A percentile compares a stretch with the other conserved stretches of the same genome.
Conservation (phyloP, 805 yeast genomes). For the Metschnikowia vanudenii region DNA sequence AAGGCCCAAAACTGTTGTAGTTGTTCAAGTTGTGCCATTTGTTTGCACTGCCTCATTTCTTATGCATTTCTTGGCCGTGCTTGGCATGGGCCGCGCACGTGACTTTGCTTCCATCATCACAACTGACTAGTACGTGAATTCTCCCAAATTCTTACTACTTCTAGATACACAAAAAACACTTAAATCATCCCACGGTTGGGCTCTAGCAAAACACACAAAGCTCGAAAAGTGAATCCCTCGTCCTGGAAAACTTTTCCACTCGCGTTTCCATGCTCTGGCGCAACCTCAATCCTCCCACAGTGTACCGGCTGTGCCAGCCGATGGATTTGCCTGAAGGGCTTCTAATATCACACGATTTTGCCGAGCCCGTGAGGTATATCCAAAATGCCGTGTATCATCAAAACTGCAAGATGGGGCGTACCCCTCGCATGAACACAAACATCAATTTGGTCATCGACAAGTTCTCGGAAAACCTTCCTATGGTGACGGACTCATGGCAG, state of each 20-base stretch:
- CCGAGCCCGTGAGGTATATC: slow-evolving; percentile 24
- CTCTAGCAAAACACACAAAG: not conserved
- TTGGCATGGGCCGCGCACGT: too few relatives aligned
- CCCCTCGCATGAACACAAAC: slow-evolving; percentile 41
- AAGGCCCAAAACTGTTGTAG: too few relatives aligned
- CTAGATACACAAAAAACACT: too few relatives aligned
- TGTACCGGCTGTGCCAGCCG: slow-evolving; percentile 33
- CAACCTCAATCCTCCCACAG: slow-evolving; percentile 8
- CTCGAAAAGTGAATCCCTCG: not conserved
- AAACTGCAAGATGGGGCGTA: slow-evolving; percentile 29
- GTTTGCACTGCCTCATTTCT: too few relatives aligned
- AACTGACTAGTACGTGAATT: too few relatives aligned
- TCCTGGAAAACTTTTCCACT: not conserved
- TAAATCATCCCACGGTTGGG: too few relatives aligned
- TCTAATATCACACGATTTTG: slow-evolving; percentile 28
- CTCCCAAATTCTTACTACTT: too few relatives aligned
- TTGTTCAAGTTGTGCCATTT: too few relatives aligned
- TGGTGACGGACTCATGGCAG: slow-evolving; percentile 49
- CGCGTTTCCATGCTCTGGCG: slow-evolving; percentile 9
- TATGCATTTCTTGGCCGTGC: too few relatives aligned
- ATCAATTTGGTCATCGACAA: slow-evolving; percentile 30
- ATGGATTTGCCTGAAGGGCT: slow-evolving; percentile 34
- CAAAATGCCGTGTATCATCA: slow-evolving; percentile 28
- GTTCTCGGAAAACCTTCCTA: slow-evolving; percentile 39
- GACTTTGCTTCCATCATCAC: too few relatives aligned